Conservation (phyloP, 306 rosid species). For the Luffa aegyptiaca region DNA sequence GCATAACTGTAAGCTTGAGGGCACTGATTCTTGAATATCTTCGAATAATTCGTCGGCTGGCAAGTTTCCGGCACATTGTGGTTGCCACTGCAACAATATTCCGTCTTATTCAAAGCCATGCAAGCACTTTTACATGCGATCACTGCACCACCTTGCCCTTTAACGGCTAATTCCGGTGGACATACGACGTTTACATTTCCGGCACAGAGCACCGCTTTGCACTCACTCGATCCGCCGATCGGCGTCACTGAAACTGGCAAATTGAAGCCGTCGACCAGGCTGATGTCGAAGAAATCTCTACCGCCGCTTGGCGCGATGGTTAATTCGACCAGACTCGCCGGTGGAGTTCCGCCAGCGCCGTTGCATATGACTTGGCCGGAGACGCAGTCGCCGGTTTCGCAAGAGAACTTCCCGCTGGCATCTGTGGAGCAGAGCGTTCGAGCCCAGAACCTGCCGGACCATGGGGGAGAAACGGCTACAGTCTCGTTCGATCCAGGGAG, state of each 20-base stretch:
- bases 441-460: conserved; percentile 59
- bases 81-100: conserved; percentile 43
- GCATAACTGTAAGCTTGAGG: conserved; percentile 67
- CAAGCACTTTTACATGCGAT: conserved; percentile 70
- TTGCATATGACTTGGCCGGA: conserved; percentile 45
- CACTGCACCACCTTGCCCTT: conserved; percentile 20
- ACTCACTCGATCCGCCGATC: conserved; percentile 28
- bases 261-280: conserved; percentile 66
- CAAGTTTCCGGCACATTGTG: conserved; percentile 13
- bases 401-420: conserved; percentile 22
- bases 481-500: conserved; percentile 11
- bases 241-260: conserved; percentile 36
- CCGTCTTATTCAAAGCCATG: conserved; percentile 21
- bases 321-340: conserved; percentile 32
- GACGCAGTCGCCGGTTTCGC: conserved; percentile 51
- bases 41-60: conserved; percentile 30
- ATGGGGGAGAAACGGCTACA: conserved; percentile 25
- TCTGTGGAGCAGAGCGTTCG: conserved; percentile 34
- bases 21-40: conserved; percentile 35
- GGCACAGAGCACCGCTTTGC: conserved; percentile 20
- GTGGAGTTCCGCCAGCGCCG: conserved; percentile 47
- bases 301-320: conserved; percentile 25
- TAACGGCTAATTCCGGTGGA: conserved; percentile 23
- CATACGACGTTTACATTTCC: conserved; percentile 27
- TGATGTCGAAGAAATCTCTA: conserved; percentile 53